Evolutionary conservation across 345 rosid species (phyloP).

Genomic region (Microthlaspi erraticum): DNA sequence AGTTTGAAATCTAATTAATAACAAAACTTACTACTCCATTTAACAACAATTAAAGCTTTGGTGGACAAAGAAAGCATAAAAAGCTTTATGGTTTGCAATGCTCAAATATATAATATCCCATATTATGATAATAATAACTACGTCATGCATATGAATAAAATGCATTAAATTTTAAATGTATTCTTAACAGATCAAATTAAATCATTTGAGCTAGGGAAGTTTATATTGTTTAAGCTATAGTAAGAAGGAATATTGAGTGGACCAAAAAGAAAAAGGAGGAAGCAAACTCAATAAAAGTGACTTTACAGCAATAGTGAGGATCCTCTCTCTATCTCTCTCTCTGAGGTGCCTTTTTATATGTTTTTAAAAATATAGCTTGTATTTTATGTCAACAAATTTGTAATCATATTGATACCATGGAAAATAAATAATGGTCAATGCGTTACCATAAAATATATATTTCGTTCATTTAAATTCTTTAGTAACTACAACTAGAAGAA

Average conservation of each 20-base stretch:
- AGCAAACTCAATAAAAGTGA: constrained; percentile 28
- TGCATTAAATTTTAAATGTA: not conserved
- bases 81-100: constrained; percentile 3
- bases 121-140: not conserved
- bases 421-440: constrained; percentile 17
- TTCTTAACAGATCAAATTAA: not conserved
- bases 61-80: not conserved
- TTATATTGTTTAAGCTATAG: not conserved
- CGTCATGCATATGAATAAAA: not conserved
- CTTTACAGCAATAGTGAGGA: constrained; percentile 46
- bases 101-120: not conserved
- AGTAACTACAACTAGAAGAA: constrained; percentile 21
- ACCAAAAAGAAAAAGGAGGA: constrained; percentile 23
- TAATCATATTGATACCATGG: constrained; percentile 33
- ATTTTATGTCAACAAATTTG: constrained; percentile 26
- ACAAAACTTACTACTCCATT: not conserved
- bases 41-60: not conserved
- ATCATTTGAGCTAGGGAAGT: not conserved
- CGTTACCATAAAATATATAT: constrained; percentile 14
- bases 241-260: constrained; percentile 7
- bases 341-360: not conserved
- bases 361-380: not conserved
- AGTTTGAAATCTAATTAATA: not conserved
- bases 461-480: constrained; percentile 25
- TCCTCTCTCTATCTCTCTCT: constrained; percentile 5